Conservation (phyloP, 2,329 filamentous ascomycete genomes). For the Clonostachys sp. region DNA sequence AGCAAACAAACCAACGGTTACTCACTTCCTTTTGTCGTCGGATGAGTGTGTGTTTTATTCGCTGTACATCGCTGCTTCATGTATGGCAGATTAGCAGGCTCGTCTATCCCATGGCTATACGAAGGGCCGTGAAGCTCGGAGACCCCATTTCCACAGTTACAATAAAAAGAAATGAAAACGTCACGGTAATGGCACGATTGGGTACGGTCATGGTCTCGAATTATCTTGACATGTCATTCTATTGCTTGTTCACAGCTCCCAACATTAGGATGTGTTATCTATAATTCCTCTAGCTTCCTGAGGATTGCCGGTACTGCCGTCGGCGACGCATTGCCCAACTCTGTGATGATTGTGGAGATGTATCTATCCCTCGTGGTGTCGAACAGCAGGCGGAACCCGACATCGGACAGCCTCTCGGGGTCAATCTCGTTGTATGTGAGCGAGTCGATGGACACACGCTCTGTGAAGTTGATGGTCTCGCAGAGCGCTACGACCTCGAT, state of each 20-base stretch:
- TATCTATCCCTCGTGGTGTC: slow-evolving; percentile 87
- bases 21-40: too few relatives aligned
- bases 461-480: slow-evolving; percentile 89
- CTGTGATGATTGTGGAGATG: slow-evolving; percentile 84
- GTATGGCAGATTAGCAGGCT: too few relatives aligned
- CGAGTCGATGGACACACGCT: slow-evolving; percentile 83
- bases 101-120: too few relatives aligned
- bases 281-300: slow-evolving; percentile 48
- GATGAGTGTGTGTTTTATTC: too few relatives aligned
- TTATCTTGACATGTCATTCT: slow-evolving; percentile 6
- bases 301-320: slow-evolving; percentile 71
- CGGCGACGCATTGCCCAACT: slow-evolving; percentile 81
- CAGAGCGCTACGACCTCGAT: slow-evolving; percentile 85
- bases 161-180: too few relatives aligned
- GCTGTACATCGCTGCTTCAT: too few relatives aligned
- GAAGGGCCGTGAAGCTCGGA: too few relatives aligned
- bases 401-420: slow-evolving; percentile 60
- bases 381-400: slow-evolving; percentile 67
- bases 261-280: not conserved
- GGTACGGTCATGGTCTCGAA: too few relatives aligned
- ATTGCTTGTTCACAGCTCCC: not conserved
- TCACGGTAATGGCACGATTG: too few relatives aligned
- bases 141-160: too few relatives aligned
- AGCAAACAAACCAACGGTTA: too few relatives aligned
- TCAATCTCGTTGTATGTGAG: slow-evolving; percentile 92